Base-by-base conservation (phyloP, 179 eudicot genomes). In the Gypsophila paniculata region DNA sequence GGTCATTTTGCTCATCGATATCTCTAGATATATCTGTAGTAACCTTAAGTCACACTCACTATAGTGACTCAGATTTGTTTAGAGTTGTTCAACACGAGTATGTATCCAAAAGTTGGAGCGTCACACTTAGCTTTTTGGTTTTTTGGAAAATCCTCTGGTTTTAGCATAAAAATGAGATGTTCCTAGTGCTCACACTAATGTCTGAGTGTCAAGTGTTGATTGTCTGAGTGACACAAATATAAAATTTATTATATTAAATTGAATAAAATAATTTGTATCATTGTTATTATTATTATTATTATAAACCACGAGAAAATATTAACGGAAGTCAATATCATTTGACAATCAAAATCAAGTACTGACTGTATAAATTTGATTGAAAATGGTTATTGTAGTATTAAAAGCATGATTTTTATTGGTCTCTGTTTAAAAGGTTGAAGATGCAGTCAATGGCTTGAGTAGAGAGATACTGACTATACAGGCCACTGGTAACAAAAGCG, bases 401-500 rank as follows among this genome's bases (percentile, higher is more conserved):
- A 18, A 64, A 64, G 25, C 0, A 4, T 49, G 58, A 67, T 68
- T 51, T 10, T 18, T 49, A 22, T 67, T 49, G 58, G 13, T 57
- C 14, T 67, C 51, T 58, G 48, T 38, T 76, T 71, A 19, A 69
- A 77, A 94, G 99, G 87, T 91, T 73, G 81, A 87, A 72, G 88
- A 61, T 72, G 94, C 86, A 61, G 92, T 89, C 29, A 88, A 91
- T 84, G 85, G 87, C 81, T 80, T 94, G 83, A 87, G 99, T 61
- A 78, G 90, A 78, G 88, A 87, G 78, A 94, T 94, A 77, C 91
- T 94, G 19, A 94, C 99, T 60, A 85, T 88, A 82, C 99, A 94
- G 76, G 99, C 96, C 68, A 86, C 83, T 52, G 99, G 99, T 23
- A 87, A 90, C 81, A 94, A 94, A 79, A 46, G 19, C 38, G 88